Conservation (phyloP, 2,329 filamentous ascomycete species). For the Aphanocladium album region DNA sequence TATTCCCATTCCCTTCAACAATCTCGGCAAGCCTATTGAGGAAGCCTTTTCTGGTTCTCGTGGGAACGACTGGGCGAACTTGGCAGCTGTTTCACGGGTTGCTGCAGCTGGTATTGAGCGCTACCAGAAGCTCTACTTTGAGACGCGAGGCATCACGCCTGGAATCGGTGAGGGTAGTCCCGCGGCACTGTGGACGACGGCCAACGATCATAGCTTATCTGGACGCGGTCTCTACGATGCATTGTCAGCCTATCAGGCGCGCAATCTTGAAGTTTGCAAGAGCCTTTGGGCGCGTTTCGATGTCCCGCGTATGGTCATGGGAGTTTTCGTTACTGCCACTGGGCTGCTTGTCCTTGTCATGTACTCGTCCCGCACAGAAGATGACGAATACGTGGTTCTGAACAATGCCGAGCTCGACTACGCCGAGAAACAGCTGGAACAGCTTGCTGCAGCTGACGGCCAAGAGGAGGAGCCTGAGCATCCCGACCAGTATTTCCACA, state of each 20-base stretch:
- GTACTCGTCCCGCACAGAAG: slow-evolving; percentile 60
- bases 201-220: slow-evolving; percentile 35
- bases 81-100: slow-evolving; percentile 72
- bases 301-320: slow-evolving; percentile 75
- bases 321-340: slow-evolving; percentile 64
- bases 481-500: slow-evolving; percentile 31
- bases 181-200: slow-evolving; percentile 43
- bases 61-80: slow-evolving; percentile 67
- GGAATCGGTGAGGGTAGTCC: slow-evolving; percentile 40
- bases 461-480: slow-evolving; percentile 37
- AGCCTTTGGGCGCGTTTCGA: slow-evolving; percentile 90
- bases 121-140: slow-evolving; percentile 81
- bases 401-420: slow-evolving; percentile 55
- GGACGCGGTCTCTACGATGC: slow-evolving; percentile 45
- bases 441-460: slow-evolving; percentile 38
- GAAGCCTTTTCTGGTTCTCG: slow-evolving; percentile 77
- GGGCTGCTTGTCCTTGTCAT: slow-evolving; percentile 66
- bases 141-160: slow-evolving; percentile 63
- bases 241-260: slow-evolving; percentile 68
- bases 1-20: slow-evolving; percentile 93
- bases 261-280: slow-evolving; percentile 75
- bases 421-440: slow-evolving; percentile 47
- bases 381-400: slow-evolving; percentile 49
- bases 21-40: slow-evolving; percentile 85
- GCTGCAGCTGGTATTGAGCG: slow-evolving; percentile 80